Evolutionary conservation across 805 yeast species (phyloP).

Genomic region (Cyberlindnera mycetangii): DNA sequence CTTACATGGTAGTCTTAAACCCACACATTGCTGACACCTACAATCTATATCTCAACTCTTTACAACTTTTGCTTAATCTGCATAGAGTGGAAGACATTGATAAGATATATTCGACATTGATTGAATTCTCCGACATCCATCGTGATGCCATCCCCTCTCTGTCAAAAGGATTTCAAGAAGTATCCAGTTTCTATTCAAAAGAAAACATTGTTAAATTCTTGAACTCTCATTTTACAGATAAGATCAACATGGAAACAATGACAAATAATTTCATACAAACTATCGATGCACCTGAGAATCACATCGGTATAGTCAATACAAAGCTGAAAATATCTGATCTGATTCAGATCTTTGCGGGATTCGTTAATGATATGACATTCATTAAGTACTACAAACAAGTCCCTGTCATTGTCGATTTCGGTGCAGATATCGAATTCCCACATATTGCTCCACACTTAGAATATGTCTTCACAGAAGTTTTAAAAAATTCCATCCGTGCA

Average conservation of each 20-base stretch:
- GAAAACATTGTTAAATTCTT: conserved; percentile 59
- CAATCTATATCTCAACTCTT: conserved; percentile 66
- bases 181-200: conserved; percentile 42
- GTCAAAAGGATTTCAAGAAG: conserved; percentile 80
- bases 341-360: conserved; percentile 60
- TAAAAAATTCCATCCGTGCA: conserved; percentile 86
- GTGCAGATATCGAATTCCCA: conserved; percentile 63
- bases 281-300: conserved; percentile 45
- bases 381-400: conserved; percentile 81
- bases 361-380: conserved; percentile 79
- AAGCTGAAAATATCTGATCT: conserved; percentile 61
- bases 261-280: conserved; percentile 82
- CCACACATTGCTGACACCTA: conserved; percentile 83
- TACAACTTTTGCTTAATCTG: conserved; percentile 46
- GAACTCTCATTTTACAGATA: conserved; percentile 73
- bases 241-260: conserved; percentile 82
- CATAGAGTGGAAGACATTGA: conserved; percentile 41
- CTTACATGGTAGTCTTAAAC: conserved; percentile 81
- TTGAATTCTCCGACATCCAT: conserved; percentile 67
- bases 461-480: conserved; percentile 79
- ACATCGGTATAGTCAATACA: conserved; percentile 65
- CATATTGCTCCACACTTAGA: conserved; percentile 87
- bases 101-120: conserved; percentile 49
- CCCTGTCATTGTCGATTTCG: conserved; percentile 52
- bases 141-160: conserved; percentile 79